Conservation (phyloP, 805 yeast genomes). For the Pichia insulana region DNA sequence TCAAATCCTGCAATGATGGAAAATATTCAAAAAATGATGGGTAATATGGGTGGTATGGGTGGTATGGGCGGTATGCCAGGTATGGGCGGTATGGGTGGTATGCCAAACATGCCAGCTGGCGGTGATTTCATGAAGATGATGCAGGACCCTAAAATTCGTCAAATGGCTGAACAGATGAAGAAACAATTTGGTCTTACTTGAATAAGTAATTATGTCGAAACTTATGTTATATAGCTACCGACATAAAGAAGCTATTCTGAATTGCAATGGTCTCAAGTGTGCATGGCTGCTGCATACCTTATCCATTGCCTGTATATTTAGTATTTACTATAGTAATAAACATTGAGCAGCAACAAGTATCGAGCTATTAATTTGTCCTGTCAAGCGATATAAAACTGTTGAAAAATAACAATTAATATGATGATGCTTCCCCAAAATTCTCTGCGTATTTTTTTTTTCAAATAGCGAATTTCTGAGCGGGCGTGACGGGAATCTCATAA, state of each 20-base stretch:
- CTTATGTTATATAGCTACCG: no score
- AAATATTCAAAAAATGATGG: constrained; percentile 63
- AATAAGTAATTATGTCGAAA: neutral
- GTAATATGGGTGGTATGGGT: constrained; percentile 52
- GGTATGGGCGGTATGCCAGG: constrained; percentile 55
- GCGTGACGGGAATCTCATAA: no score
- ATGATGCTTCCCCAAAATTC: no score
- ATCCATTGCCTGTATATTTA: neutral
- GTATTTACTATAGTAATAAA: neutral
- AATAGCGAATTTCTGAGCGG: no score
- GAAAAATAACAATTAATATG: no score
- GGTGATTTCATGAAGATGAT: constrained; percentile 40
- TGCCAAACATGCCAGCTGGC: constrained; percentile 8
- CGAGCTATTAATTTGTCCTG: no score
- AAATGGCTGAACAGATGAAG: constrained; percentile 43
- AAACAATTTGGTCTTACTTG: constrained; percentile 19
- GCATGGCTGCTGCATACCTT: neutral
- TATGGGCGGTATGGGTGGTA: constrained; percentile 16
- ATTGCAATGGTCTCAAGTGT: no score
- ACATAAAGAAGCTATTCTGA: no score
- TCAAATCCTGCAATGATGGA: constrained; percentile 72
- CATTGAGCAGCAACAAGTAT: neutral
- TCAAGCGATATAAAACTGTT: no score
- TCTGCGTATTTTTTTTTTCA: no score
- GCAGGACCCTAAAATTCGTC: constrained; percentile 68